These are phyloP conservation scores for Alternaria rosae DNA, from an alignment of 2,329 filamentous ascomycete genomes.

Conservation along the genomic window DNA sequence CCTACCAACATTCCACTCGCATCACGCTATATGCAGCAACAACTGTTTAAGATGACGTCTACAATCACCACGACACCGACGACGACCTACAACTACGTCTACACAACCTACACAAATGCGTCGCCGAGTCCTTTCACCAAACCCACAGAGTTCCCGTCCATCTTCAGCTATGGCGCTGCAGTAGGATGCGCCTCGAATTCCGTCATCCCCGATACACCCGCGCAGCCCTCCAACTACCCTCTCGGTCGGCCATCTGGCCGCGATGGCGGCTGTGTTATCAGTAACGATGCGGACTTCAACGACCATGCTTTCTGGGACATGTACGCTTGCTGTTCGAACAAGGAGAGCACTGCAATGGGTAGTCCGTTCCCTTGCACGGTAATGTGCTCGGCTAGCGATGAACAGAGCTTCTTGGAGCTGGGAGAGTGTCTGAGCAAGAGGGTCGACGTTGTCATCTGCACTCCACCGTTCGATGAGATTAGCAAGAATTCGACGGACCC, in stretches of 20 bases:
- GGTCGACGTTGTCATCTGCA: slow-evolving; percentile 24
- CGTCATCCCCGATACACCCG: not conserved
- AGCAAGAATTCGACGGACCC: not conserved
- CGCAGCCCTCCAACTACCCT: slow-evolving; percentile 11
- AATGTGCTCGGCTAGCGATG: slow-evolving; percentile 13
- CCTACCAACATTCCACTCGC: not conserved
- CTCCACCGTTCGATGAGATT: slow-evolving; percentile 12
- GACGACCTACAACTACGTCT: slow-evolving; percentile 21
- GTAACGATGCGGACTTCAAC: slow-evolving; percentile 28
- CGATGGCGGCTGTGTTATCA: slow-evolving; percentile 24
- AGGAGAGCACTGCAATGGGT: slow-evolving; percentile 12
- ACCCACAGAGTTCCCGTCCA: slow-evolving; percentile 17
- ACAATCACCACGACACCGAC: slow-evolving; percentile 9
- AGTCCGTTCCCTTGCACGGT: slow-evolving; percentile 15
- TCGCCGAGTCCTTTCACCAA: slow-evolving; percentile 15
- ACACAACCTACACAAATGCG: slow-evolving; percentile 22
- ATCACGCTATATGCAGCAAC: not conserved
- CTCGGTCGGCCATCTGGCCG: slow-evolving; percentile 6
- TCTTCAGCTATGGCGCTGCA: slow-evolving; percentile 19
- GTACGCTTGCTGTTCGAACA: slow-evolving; percentile 26
- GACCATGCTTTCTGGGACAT: slow-evolving; percentile 35
- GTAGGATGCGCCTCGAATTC: slow-evolving; percentile 12
- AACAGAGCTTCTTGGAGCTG: slow-evolving; percentile 23
- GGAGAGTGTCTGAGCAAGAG: slow-evolving; percentile 30
- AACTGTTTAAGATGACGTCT: not conserved